Conservation (phyloP, 768 basidiomycete species). For the Podaxis mareebaensis region DNA sequence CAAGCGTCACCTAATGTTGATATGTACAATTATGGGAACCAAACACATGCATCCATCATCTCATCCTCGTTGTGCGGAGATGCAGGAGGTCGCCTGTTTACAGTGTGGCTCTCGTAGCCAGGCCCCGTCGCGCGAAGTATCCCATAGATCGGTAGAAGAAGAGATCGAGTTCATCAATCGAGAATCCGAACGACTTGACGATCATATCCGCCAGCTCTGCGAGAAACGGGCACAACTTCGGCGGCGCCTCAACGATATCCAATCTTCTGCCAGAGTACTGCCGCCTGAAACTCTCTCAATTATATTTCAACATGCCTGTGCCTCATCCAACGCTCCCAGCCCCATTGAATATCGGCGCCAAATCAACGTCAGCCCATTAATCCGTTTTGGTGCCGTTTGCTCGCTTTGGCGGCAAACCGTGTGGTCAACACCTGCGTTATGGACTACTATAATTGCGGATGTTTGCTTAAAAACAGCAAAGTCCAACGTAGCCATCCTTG, state of each 20-base stretch:
- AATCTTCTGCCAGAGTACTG: neutral
- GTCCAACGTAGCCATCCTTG: neutral
- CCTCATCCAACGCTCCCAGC: no score
- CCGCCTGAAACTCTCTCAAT: slow-evolving; percentile 7
- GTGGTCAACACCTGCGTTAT: slow-evolving; percentile 6
- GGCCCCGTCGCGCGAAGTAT: neutral
- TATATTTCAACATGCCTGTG: neutral
- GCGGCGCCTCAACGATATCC: neutral
- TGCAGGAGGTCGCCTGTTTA: neutral
- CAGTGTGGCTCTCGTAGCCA: neutral
- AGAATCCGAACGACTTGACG: neutral
- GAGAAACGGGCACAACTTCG: neutral
- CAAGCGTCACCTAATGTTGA: no score
- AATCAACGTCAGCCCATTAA: neutral
- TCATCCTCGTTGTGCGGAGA: neutral
- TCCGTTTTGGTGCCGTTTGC: slow-evolving; percentile 7
- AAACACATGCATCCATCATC: neutral
- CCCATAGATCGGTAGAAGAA: neutral
- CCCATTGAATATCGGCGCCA: neutral
- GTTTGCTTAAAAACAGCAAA: neutral
- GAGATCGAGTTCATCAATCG: slow-evolving; percentile 1
- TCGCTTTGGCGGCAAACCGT: slow-evolving; percentile 6
- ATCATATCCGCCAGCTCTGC: slow-evolving; percentile 1
- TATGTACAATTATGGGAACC: no score
- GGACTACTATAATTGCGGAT: neutral